phyloP scores from a whole-genome alignment of 2,329 filamentous ascomycete species.

The Ceratocystis cubensis region DNA sequence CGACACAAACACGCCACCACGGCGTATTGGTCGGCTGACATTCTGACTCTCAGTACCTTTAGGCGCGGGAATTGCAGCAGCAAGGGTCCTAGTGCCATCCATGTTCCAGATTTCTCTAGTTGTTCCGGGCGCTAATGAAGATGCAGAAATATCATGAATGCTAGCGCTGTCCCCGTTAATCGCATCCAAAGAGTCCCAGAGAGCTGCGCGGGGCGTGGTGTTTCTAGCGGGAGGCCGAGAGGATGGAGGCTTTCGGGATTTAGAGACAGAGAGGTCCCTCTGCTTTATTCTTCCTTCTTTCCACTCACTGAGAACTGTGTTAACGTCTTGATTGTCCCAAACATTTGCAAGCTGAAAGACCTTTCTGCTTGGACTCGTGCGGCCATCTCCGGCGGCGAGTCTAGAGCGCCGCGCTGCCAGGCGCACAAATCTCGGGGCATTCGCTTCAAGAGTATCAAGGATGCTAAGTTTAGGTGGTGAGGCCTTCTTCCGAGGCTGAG shows the following conservation, averaged over 20 bases:
- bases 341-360: constrained; percentile 48
- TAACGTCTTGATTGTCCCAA: constrained; percentile 47
- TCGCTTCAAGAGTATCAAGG: constrained; percentile 43
- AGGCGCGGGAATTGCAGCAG: constrained; percentile 20
- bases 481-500: constrained; percentile 16
- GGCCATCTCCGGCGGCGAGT: constrained; percentile 37
- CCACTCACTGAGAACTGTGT: constrained; percentile 43
- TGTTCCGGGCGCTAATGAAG: not conserved
- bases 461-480: constrained; percentile 43
- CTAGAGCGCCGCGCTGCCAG: constrained; percentile 48
- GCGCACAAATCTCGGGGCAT: constrained; percentile 46
- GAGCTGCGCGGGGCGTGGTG: not conserved
- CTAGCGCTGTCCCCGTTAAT: not conserved
- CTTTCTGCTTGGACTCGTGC: constrained; percentile 43
- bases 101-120: constrained; percentile 27
- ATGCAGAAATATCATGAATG: not conserved
- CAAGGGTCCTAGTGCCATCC: constrained; percentile 29
- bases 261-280: constrained; percentile 11
- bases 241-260: not conserved
- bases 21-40: not conserved
- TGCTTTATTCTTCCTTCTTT: constrained; percentile 36
- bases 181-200: not conserved
- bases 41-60: not conserved
- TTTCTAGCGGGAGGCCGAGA: not conserved
- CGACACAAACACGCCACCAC: constrained; percentile 13